Evolutionary conservation across 139 green algal species (phyloP), one percentile per base, ranked within the genome.

Genomic region (Micromonas pusilla): DNA sequence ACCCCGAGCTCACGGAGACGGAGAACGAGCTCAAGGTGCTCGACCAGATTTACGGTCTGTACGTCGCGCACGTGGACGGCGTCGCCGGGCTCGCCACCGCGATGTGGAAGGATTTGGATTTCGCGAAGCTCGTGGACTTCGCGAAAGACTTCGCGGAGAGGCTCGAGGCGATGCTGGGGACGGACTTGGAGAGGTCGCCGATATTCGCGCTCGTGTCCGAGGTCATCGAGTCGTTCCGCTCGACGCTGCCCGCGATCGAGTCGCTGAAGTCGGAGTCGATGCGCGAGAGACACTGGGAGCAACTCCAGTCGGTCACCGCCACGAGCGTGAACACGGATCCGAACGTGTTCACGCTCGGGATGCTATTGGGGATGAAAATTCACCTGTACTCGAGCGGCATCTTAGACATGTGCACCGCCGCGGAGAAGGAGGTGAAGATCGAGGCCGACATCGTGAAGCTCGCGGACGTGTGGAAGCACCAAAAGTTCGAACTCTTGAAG

Each of bases 391-490:
- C 80, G 6, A 86, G 91, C 26, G 86, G 91, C 31, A 90, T 96
- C 32, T 72, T 80, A 37, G 86, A 89, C 52, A 91, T 96, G 83
- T 90, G 80, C 23, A 87, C 79, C 45, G 81, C 86, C 1, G 91
- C 91, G 0, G 80, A 90, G 37, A 94, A 96, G 84, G 92, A 96
- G 85, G 84, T 95, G 30, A 94, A 87, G 36, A 96, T 96, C 80
- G 92, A 96, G 84, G 86, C 36, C 19, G 91, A 96, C 84, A 85
- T 96, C 31, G 89, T 87, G 76, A 94, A 93, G 83, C 80, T 96
- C 39, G 75, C 70, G 2, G 88, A 92, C 20, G 75, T 89, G 25
- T 96, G 92, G 92, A 85, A 85, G 28, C 89, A 95, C 37, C 89
- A 93, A 81, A 68, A 80, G 28, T 95, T 96, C 80, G 84, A 89